Conservation (phyloP, 192 early-diverging fungal genomes). For the Lobosporangium transversale region DNA sequence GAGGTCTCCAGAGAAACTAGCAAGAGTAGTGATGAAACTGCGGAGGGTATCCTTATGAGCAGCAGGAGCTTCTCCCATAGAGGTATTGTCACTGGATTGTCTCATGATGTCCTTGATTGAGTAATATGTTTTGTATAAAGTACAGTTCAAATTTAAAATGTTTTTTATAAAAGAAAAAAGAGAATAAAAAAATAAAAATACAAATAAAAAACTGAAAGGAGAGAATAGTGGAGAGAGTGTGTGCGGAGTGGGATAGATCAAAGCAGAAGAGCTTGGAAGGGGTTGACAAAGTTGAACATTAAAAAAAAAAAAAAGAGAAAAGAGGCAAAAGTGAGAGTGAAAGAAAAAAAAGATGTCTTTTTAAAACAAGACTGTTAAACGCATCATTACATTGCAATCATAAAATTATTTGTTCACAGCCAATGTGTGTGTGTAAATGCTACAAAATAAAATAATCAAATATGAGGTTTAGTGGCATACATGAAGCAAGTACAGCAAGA, state of each 20-base stretch:
- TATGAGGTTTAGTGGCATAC: too few relatives aligned
- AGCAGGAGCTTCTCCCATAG: constrained; percentile 8
- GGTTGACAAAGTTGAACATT: neutral
- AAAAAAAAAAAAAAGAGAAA: neutral
- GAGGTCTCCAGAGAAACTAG: constrained; percentile 82
- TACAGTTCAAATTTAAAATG: too few relatives aligned
- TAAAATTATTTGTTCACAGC: too few relatives aligned
- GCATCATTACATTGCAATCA: too few relatives aligned
- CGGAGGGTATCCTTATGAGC: constrained; percentile 34
- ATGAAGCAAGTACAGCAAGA: too few relatives aligned
- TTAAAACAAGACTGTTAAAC: too few relatives aligned
- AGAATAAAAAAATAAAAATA: neutral
- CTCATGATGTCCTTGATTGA: neutral
- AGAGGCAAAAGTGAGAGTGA: neutral
- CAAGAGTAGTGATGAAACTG: constrained; percentile 61
- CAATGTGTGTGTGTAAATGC: too few relatives aligned
- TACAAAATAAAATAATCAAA: too few relatives aligned
- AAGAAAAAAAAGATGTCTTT: neutral
- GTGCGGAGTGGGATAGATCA: neutral
- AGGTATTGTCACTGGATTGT: neutral
- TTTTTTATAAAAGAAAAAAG: neutral
- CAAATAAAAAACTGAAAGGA: neutral
- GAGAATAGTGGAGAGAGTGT: neutral
- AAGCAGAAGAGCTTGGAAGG: neutral
- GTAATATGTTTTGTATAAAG: neutral